phyloP scores from a whole-genome alignment of 2,329 filamentous ascomycete genomes.

The Scorias spongiosa region DNA sequence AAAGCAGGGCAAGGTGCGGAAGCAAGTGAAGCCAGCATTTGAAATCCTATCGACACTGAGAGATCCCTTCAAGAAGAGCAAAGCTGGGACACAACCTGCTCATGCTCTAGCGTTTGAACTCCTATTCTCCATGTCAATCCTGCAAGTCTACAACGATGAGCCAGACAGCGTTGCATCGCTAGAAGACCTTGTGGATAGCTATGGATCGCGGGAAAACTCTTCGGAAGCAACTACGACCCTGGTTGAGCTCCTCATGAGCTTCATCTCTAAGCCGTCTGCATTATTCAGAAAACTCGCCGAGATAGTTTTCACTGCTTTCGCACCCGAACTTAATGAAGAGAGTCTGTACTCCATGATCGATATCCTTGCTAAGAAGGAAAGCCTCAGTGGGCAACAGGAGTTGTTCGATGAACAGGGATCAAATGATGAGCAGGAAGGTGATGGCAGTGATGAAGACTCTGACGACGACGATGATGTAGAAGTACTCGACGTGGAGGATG shows the following conservation, averaged over 20 bases:
- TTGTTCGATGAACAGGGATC: slow-evolving; percentile 55
- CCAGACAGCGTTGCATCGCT: slow-evolving; percentile 70
- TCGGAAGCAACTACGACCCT: slow-evolving; percentile 47
- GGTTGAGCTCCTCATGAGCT: slow-evolving; percentile 78
- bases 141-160: slow-evolving; percentile 84
- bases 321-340: slow-evolving; percentile 54
- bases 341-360: slow-evolving; percentile 54
- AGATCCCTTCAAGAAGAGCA: background rate
- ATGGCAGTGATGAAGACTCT: slow-evolving; percentile 9
- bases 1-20: background rate
- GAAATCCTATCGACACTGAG: background rate
- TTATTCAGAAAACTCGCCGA: slow-evolving; percentile 76
- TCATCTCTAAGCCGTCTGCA: slow-evolving; percentile 71
- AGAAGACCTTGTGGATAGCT: slow-evolving; percentile 65
- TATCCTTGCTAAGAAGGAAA: slow-evolving; percentile 67
- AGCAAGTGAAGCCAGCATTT: background rate
- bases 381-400: slow-evolving; percentile 65
- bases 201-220: slow-evolving; percentile 41
- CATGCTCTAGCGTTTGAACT: slow-evolving; percentile 52
- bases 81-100: background rate
- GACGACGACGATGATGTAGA: slow-evolving; percentile 24
- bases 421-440: slow-evolving; percentile 25
- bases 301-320: slow-evolving; percentile 76
- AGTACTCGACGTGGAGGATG: slow-evolving; percentile 19
- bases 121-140: slow-evolving; percentile 67